Evolutionary conservation across 1,284 basidiomycete genomes (phyloP).

Genomic region (Lignosus rhinocerotis): DNA sequence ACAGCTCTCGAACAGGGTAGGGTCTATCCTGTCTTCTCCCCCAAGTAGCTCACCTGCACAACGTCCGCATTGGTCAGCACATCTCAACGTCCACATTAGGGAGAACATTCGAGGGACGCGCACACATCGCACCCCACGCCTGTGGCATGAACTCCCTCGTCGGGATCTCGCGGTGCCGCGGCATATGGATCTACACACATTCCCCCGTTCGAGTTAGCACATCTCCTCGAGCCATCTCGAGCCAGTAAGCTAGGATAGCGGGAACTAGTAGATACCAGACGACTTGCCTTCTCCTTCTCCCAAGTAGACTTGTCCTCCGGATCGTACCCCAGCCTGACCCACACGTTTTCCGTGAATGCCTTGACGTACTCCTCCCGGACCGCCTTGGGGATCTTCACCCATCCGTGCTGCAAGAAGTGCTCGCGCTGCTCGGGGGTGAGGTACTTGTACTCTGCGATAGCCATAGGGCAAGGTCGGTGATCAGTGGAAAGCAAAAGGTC

Average conservation of each 20-base stretch:
- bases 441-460: conserved; percentile 27
- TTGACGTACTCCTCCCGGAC: conserved; percentile 33
- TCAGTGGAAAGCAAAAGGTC: not conserved
- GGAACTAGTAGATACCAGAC: not conserved
- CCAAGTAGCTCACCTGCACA: conserved; percentile 35
- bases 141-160: conserved; percentile 36
- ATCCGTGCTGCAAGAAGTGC: conserved; percentile 40
- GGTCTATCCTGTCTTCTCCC: conserved; percentile 37
- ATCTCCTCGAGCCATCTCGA: too few species aligned
- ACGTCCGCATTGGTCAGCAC: not conserved
- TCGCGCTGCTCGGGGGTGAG: conserved; percentile 33
- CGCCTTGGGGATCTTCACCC: conserved; percentile 35
- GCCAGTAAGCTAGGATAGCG: too few species aligned
- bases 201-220: not conserved
- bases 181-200: conserved; percentile 34
- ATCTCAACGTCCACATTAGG: not conserved
- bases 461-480: conserved; percentile 17
- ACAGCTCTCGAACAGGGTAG: conserved; percentile 33
- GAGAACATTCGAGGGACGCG: conserved; percentile 2
- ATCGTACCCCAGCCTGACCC: conserved; percentile 39
- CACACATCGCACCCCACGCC: conserved; percentile 39
- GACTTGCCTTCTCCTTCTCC: conserved; percentile 33
- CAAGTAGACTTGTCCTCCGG: conserved; percentile 36
- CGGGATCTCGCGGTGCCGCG: conserved; percentile 35
- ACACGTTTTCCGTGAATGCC: conserved; percentile 35